Conservation (phyloP, 2,329 filamentous ascomycete species). For the Beauveria sp. region DNA sequence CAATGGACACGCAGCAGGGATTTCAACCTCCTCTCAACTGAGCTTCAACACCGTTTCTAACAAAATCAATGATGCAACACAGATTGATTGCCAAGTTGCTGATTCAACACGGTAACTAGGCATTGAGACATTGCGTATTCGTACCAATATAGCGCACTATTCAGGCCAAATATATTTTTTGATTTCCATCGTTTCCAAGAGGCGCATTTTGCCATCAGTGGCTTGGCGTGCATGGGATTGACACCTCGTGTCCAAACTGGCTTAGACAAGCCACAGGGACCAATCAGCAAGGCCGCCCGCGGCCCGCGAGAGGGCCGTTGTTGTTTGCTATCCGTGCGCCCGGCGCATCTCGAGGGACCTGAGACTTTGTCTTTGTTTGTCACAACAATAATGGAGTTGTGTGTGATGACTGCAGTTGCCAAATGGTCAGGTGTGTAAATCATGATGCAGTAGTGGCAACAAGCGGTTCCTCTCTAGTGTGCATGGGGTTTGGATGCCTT, state of each 20-base stretch:
- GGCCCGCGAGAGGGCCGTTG: not conserved
- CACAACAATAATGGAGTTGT: not conserved
- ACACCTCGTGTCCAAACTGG: not conserved
- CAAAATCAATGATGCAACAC: no score
- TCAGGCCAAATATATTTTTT: no score
- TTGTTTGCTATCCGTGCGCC: conserved; percentile 6
- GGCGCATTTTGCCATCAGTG: no score
- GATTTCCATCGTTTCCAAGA: no score
- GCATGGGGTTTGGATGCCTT: no score
- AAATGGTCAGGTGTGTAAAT: no score
- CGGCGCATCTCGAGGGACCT: not conserved
- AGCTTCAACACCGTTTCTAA: conserved; percentile 3
- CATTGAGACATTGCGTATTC: no score
- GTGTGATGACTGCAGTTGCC: no score
- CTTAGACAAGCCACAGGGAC: not conserved
- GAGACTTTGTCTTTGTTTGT: not conserved
- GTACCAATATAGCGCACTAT: no score
- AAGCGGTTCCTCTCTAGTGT: not conserved
- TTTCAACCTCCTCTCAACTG: not conserved
- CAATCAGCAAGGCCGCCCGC: not conserved
- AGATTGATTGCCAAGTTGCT: no score
- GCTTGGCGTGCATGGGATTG: no score
- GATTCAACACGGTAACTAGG: no score
- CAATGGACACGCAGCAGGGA: not conserved
- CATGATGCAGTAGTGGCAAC: not conserved